Percentiles rank a stretch among this genome's conserved stretches.
phyloP scores from a whole-genome alignment of 2,329 filamentous ascomycete species.

The Madurella mycetomatis region DNA sequence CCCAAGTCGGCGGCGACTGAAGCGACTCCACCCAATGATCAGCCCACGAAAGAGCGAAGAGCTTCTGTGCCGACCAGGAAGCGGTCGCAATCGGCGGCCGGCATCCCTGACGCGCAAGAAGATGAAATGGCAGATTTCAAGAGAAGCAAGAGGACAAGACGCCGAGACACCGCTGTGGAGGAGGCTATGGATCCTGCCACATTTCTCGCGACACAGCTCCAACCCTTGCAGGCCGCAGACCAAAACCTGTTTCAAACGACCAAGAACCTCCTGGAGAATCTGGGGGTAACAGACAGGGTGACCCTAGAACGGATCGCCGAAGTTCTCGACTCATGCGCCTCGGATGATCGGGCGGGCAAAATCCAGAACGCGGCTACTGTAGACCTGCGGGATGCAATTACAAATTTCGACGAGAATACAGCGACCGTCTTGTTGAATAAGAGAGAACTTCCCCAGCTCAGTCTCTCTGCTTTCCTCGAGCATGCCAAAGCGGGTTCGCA shows the following conservation, averaged over 20 bases:
- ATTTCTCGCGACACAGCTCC: constrained; percentile 50
- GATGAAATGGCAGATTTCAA: constrained; percentile 57
- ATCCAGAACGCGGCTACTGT: constrained; percentile 43
- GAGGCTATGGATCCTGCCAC: constrained; percentile 50
- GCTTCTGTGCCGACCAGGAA: constrained; percentile 48
- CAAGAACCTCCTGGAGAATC: constrained; percentile 50
- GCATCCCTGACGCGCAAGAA: constrained; percentile 51
- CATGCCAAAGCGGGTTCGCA: constrained; percentile 55
- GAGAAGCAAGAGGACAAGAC: constrained; percentile 61
- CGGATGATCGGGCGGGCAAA: constrained; percentile 48
- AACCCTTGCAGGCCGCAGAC: constrained; percentile 54
- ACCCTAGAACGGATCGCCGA: constrained; percentile 45
- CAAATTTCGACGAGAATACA: constrained; percentile 49
- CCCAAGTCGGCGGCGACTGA: constrained; percentile 6
- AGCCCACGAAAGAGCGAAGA: constrained; percentile 30
- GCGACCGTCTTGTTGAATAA: constrained; percentile 51
- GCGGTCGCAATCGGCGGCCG: constrained; percentile 59
- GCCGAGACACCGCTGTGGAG: constrained; percentile 53
- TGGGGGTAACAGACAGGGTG: constrained; percentile 49
- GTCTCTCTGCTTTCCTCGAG: constrained; percentile 59
- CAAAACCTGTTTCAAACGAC: constrained; percentile 52
- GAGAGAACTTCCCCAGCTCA: constrained; percentile 47
- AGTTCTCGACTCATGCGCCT: constrained; percentile 48
- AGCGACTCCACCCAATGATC: constrained; percentile 6
- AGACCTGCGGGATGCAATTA: constrained; percentile 47